Evolutionary conservation across 1,284 basidiomycete species (phyloP).

Genomic region (Dichomitus squalens): DNA sequence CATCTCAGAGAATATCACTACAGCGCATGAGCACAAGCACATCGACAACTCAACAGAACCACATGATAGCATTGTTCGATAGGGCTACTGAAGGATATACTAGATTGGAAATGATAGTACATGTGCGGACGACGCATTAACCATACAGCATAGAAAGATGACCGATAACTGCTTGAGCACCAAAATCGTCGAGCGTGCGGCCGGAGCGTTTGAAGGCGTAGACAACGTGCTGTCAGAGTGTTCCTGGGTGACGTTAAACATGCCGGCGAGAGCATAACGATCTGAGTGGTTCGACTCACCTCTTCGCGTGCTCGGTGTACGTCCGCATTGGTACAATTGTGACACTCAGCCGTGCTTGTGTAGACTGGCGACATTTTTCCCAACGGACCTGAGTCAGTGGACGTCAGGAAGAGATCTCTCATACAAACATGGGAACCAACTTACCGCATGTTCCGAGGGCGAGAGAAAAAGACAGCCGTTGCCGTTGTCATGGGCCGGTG

Average conservation of each 20-base stretch:
- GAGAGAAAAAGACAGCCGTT: no score
- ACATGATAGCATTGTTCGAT: constrained; percentile 18
- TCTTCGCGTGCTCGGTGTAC: constrained; percentile 88
- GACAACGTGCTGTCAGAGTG: constrained; percentile 83
- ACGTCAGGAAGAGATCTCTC: no score
- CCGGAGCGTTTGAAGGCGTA: constrained; percentile 85
- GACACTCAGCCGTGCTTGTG: no score
- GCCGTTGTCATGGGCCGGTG: no score
- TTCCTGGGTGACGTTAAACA: constrained; percentile 40
- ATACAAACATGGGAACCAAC: no score
- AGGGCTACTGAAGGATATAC: constrained; percentile 2
- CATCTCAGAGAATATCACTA: not conserved
- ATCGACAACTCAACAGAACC: not conserved
- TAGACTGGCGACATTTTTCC: no score
- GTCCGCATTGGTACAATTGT: no score
- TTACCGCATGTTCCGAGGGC: no score
- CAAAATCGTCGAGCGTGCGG: constrained; percentile 79
- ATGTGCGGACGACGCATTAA: constrained; percentile 23
- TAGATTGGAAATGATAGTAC: constrained; percentile 27
- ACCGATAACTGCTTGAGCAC: constrained; percentile 43
- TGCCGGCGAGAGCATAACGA: not conserved
- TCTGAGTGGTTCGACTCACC: constrained; percentile 30
- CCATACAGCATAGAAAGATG: constrained; percentile 30
- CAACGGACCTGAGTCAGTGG: no score
- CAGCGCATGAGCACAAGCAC: not conserved